phyloP scores from a whole-genome alignment of 768 basidiomycete species.

The Floccularia luteovirens region DNA sequence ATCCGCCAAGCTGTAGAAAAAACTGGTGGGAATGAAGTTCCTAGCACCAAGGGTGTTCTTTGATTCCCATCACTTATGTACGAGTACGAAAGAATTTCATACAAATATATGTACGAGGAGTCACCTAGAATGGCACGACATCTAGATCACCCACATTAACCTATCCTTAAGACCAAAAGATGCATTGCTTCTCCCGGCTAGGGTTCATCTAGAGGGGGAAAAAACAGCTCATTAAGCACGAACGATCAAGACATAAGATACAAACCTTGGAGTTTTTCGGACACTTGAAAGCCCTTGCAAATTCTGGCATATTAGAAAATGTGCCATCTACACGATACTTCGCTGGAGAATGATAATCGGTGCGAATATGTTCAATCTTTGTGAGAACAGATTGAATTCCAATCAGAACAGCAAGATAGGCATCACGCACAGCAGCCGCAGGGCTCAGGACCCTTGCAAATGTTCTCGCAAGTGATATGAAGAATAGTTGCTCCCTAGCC shows the following conservation, averaged over 20 bases:
- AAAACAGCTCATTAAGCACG: slow-evolving; percentile 1
- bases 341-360: slow-evolving; percentile 85
- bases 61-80: slow-evolving; percentile 10
- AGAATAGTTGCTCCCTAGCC: slow-evolving; percentile 85
- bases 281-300: slow-evolving; percentile 84
- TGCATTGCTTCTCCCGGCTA: slow-evolving; percentile 68
- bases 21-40: slow-evolving; percentile 86
- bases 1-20: slow-evolving; percentile 90
- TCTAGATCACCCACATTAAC: too few relatives aligned
- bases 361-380: slow-evolving; percentile 71
- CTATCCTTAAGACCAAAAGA: slow-evolving; percentile 61
- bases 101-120: neutral
- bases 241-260: slow-evolving; percentile 1
- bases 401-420: slow-evolving; percentile 5
- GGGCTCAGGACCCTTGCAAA: slow-evolving; percentile 83
- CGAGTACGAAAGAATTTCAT: neutral
- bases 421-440: slow-evolving; percentile 55
- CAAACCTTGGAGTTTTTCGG: slow-evolving; percentile 65
- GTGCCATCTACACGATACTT: slow-evolving; percentile 82
- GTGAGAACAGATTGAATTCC: slow-evolving; percentile 2
- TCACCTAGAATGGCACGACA: too few relatives aligned
- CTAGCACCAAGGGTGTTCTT: slow-evolving; percentile 95
- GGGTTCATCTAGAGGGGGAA: slow-evolving; percentile 61
- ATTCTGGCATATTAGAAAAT: slow-evolving; percentile 79
- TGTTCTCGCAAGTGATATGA: slow-evolving; percentile 83